Evolutionary conservation across 495 filamentous ascomycete species (phyloP).

Genomic region (Lophium mytilinum): DNA sequence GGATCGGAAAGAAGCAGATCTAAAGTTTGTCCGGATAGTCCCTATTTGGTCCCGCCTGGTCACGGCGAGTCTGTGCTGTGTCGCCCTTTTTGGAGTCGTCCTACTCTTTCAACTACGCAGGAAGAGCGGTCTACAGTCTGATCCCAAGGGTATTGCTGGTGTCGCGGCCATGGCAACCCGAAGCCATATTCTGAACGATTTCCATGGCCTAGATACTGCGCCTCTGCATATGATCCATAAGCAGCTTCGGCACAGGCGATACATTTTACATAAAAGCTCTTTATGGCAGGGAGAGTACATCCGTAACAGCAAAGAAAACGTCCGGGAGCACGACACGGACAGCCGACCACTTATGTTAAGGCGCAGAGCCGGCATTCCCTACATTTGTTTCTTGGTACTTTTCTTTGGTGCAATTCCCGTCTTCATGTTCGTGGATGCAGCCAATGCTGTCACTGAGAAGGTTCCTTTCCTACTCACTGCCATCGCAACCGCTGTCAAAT

Average conservation of each 20-base stretch:
- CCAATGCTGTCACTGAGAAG: constrained; percentile 47
- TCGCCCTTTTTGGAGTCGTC: constrained; percentile 45
- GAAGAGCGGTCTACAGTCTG: constrained; percentile 55
- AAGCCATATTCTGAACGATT: constrained; percentile 65
- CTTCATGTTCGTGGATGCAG: constrained; percentile 46
- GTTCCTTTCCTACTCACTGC: constrained; percentile 57
- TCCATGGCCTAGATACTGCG: constrained; percentile 61
- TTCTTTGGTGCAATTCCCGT: constrained; percentile 45
- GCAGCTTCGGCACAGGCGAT: constrained; percentile 53
- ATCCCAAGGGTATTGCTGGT: constrained; percentile 66
- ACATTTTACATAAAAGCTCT: constrained; percentile 60
- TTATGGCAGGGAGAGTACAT: constrained; percentile 49
- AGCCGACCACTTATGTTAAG: constrained; percentile 55
- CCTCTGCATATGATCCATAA: constrained; percentile 57
- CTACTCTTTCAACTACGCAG: constrained; percentile 52
- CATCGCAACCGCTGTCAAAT: constrained; percentile 56
- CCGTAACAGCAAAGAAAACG: constrained; percentile 31
- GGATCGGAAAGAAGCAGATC: constrained; percentile 11
- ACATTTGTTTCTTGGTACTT: constrained; percentile 48
- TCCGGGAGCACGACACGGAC: constrained; percentile 34
- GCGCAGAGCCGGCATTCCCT: constrained; percentile 48
- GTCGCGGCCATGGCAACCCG: constrained; percentile 66
- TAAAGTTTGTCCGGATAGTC: constrained; percentile 44
- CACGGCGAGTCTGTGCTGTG: constrained; percentile 41
- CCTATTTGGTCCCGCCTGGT: constrained; percentile 54